Base-by-base conservation (phyloP, 768 basidiomycete genomes). In the Fistulinella prunicolor region DNA sequence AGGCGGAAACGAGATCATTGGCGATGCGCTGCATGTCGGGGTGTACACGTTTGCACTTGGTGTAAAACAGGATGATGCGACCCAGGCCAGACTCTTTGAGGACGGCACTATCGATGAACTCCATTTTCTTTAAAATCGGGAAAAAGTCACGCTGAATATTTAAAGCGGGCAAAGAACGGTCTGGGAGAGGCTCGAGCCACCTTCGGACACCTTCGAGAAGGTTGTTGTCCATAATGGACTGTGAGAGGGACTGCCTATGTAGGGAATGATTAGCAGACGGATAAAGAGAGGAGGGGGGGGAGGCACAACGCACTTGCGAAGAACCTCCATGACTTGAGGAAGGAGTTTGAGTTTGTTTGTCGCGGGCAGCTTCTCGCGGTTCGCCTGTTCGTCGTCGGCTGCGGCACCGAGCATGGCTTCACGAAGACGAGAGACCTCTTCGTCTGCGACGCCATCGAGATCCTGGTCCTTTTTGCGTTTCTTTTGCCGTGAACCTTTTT, bases 131-230 rank as follows among this genome's bases (percentile, higher is more conserved):
- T 9, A 99, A 73, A 44, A 85, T 79, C 26, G 80, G 77, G 70
- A 98, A 92, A 55, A 98, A 84, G 44, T 94, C 88, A 38, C 85
- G 84, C 65, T 97, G 96, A 60, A 99, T 97, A 67, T 94, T 95
- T 44, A 98, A 78, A 4, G 94, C 92, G 1, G 96, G 96, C 3
- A 99, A 78, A 1, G 94, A 94, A 46, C 81, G 82, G 70, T 96
- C 92, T 0, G 87, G 88, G 14, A 98, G 83, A 0, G 96, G 96
- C 59, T 98, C 96, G 3, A 99, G 82, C 91, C 92, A 99, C 30
- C 82, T 74, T 34, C 81, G 77, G 42, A 97, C 92, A 6, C 87
- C 93, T 55, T 92, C 89, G 23, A 99, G 76, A 35, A 98, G 81
- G 54, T 94, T 93, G 66, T 94, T 94, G 70, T 99, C 96, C 44